phyloP scores from a whole-genome alignment of 2,329 filamentous ascomycete genomes.

The Chalara sp. region DNA sequence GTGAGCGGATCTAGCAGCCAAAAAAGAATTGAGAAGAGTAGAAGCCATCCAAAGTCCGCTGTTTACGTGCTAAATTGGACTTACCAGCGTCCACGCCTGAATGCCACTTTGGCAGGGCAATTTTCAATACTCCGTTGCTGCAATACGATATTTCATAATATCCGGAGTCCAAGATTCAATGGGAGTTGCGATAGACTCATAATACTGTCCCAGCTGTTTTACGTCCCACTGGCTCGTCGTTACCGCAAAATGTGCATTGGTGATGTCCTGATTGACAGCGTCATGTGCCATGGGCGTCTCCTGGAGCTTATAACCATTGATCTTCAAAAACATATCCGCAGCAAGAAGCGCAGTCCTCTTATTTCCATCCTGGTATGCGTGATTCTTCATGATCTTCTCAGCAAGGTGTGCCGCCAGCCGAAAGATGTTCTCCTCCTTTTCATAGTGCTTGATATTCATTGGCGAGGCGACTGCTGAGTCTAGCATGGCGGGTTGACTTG shows the following conservation, averaged over 20 bases:
- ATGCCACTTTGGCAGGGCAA: no score
- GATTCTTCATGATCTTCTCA: constrained; percentile 2
- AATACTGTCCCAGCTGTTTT: constrained; percentile 2
- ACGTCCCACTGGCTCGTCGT: constrained; percentile 3
- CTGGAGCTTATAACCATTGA: constrained; percentile 3
- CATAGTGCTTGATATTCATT: constrained; percentile 6
- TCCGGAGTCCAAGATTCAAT: constrained; percentile 3
- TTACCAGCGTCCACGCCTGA: no score
- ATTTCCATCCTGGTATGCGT: constrained; percentile 2
- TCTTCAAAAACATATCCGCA: constrained; percentile 1
- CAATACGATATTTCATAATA: constrained; percentile 1
- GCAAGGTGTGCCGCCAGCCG: constrained; percentile 2
- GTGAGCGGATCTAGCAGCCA: no score
- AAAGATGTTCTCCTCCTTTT: constrained; percentile 4
- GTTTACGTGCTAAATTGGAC: no score
- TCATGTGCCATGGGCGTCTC: constrained; percentile 1
- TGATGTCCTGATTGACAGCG: constrained; percentile 2
- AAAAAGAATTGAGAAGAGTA: no score
- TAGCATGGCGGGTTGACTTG: constrained; percentile 3
- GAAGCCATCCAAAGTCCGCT: no score
- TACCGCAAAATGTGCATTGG: constrained; percentile 4
- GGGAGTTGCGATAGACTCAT: constrained; percentile 3
- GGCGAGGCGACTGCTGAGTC: constrained; percentile 1
- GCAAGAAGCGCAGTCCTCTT: not conserved
- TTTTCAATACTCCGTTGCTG: no score